Percentiles rank a stretch among this genome's conserved stretches.
Evolutionary conservation across 108 stramenopile species (phyloP).

Genomic region (Nitzschia putrida): DNA sequence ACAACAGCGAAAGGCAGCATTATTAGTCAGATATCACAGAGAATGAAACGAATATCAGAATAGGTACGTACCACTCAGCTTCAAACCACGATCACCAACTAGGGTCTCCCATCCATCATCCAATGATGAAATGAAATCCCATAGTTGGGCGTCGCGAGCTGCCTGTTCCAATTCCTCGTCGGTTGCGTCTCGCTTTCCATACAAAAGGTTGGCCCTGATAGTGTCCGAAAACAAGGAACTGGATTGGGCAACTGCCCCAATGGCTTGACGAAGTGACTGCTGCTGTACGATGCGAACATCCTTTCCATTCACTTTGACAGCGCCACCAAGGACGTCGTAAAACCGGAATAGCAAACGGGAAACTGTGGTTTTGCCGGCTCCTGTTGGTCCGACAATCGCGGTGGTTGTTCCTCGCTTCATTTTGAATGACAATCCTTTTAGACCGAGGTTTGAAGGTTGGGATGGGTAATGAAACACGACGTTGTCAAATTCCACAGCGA

Average conservation of each 20-base stretch:
- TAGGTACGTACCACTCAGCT: constrained; percentile 71
- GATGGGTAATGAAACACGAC: constrained; percentile 93
- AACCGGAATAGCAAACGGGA: constrained; percentile 91
- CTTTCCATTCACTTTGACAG: constrained; percentile 90
- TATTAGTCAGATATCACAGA: neutral
- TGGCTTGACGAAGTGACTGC: constrained; percentile 71
- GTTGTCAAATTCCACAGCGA: constrained; percentile 91
- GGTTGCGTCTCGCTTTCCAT: constrained; percentile 76
- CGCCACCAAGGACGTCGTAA: constrained; percentile 84
- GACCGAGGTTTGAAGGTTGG: constrained; percentile 73
- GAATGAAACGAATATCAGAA: constrained; percentile 1
- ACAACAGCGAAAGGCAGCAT: neutral
- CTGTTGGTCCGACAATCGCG: constrained; percentile 92
- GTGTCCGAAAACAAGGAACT: constrained; percentile 94
- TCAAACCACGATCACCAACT: constrained; percentile 96
- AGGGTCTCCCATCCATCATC: constrained; percentile 89
- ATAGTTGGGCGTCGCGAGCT: constrained; percentile 69
- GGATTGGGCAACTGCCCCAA: constrained; percentile 95
- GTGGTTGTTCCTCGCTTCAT: constrained; percentile 93
- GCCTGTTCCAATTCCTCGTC: constrained; percentile 75
- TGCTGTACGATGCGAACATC: constrained; percentile 89
- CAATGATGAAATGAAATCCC: constrained; percentile 77
- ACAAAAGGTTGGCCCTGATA: constrained; percentile 83
- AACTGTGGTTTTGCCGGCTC: constrained; percentile 93
- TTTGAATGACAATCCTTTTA: constrained; percentile 88